Conservation (phyloP, 148 eudicot genomes). For the Diospyros kaki region DNA sequence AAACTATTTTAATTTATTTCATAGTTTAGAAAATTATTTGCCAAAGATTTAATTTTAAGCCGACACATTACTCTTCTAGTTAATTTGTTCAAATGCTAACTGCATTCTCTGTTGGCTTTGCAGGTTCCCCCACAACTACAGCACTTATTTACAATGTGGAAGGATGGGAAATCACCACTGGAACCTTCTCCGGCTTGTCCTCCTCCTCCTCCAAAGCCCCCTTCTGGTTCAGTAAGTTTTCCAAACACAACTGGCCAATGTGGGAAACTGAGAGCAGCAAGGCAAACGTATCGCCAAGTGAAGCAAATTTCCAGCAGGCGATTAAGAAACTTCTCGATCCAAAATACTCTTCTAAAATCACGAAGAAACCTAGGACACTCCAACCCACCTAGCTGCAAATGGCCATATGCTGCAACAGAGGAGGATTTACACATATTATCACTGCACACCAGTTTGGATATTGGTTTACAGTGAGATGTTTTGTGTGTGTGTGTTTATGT, state of each 20-base stretch:
- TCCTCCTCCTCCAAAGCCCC: slow-evolving; percentile 14
- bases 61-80: neutral
- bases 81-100: neutral
- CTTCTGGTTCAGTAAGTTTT: slow-evolving; percentile 30
- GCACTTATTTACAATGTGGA: slow-evolving; percentile 44
- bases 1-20: neutral
- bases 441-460: slow-evolving; percentile 37
- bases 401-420: slow-evolving; percentile 32
- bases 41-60: neutral
- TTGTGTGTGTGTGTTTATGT: neutral
- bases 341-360: slow-evolving; percentile 12
- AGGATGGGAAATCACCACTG: slow-evolving; percentile 23
- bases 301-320: slow-evolving; percentile 11
- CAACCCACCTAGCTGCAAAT: slow-evolving; percentile 17
- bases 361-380: slow-evolving; percentile 13
- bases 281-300: slow-evolving; percentile 11
- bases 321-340: slow-evolving; percentile 24
- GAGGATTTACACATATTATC: slow-evolving; percentile 50
- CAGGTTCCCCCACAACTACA: slow-evolving; percentile 62
- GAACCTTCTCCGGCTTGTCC: slow-evolving; percentile 6
- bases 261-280: slow-evolving; percentile 32
- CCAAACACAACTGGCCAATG: slow-evolving; percentile 18
- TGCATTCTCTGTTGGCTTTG: neutral
- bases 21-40: neutral
- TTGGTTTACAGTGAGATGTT: slow-evolving; percentile 8